Percentiles rank a stretch among this genome's conserved stretches.
Evolutionary conservation across 176 grass and related monocot genomes (phyloP).

Genomic region (Avena sativa): DNA sequence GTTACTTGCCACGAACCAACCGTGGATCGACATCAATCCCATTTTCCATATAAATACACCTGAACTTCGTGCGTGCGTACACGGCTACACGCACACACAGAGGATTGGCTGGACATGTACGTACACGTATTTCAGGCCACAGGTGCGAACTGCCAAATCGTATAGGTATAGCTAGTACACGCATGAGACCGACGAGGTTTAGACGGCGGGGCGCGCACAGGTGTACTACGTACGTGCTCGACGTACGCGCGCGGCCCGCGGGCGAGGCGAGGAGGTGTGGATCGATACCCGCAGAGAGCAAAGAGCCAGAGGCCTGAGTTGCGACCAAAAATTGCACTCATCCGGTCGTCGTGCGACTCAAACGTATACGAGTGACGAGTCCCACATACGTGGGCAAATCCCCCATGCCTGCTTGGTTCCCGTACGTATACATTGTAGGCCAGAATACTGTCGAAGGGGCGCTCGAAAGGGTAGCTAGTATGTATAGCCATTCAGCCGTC

Average conservation of each 20-base stretch:
- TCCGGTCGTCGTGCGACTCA: background rate
- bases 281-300: background rate
- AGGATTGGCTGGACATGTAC: background rate
- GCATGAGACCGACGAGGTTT: background rate
- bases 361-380: background rate
- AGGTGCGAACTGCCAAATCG: too few relatives aligned
- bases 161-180: too few relatives aligned
- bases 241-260: too few relatives aligned
- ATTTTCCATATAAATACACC: background rate
- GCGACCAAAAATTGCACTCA: background rate
- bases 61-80: background rate
- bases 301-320: constrained; percentile 1
- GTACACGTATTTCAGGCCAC: too few relatives aligned
- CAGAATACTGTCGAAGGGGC: too few relatives aligned
- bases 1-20: background rate
- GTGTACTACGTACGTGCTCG: background rate
- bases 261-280: background rate
- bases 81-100: background rate
- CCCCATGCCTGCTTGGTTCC: background rate
- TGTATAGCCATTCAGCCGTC: background rate
- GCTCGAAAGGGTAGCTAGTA: background rate
- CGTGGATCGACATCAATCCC: background rate
- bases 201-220: too few relatives aligned
- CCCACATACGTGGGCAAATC: background rate
- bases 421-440: too few relatives aligned